Base-by-base conservation (phyloP, 805 yeast genomes). In the Yarrowia yakushimensis region DNA sequence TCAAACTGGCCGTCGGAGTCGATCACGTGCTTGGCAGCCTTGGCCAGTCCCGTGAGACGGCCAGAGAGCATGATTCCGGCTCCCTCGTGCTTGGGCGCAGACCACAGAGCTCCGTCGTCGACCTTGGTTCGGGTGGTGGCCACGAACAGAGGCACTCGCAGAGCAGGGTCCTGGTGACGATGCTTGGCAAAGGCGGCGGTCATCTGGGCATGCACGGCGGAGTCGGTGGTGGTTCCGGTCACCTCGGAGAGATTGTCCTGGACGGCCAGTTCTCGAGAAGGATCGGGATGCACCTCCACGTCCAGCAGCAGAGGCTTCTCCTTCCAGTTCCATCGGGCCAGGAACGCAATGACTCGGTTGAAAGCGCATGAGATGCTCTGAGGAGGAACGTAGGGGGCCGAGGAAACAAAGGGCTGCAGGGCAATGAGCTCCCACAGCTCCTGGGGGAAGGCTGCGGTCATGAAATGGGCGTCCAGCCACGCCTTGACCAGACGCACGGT, bases 281-380 rank as follows among this genome's bases (percentile, higher is more conserved):
- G 64, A 31, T 71, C 70, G 23, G 71, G 67, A 23, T 65, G 66
- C 23, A 63, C 62, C 13, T 86, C 84, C 67, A 90, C 75, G 69
- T 94, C 97, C 65, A 94, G 75, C 61, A 92, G 82, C 65, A 94
- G 75, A 0, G 97, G 87, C 50, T 87, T 90, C 66, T 88, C 96
- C 68, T 83, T 87, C 99, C 99, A 94, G 73, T 94, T 91, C 99
- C 99, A 94, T 43, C 75, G 75, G 25, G 96, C 81, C 46, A 94
- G 72, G 69, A 87, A 88, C 50, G 82, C 77, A 37, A 94, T 72
- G 12, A 86, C 81, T 64, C 94, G 85, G 64, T 89, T 76, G 71
- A 94, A 90, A 6, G 97, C 99, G 62, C 87, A 81, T 65, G 85
- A 86, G 9, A 87, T 84, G 62, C 93, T 85, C 27, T 86, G 83